Evolutionary conservation across 129 eudicot genomes (phyloP).

Genomic region (Gnaphalium uliginosum): DNA sequence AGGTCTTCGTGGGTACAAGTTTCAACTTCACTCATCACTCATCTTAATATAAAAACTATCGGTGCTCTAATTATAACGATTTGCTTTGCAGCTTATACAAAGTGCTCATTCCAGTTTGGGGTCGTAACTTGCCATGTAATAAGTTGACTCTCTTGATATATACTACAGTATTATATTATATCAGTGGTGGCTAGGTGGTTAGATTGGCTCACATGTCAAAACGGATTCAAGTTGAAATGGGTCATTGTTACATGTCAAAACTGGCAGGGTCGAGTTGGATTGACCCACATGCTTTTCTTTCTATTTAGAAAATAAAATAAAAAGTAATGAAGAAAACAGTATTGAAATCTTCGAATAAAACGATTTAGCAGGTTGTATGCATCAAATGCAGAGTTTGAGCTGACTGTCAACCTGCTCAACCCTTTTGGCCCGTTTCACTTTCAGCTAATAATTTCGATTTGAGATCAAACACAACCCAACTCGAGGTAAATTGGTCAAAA

Average conservation of each 20-base stretch:
- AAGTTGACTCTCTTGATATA: not conserved
- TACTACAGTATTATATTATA: not conserved
- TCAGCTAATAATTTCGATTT: not conserved
- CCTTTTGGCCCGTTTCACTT: not conserved
- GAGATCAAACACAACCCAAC: not conserved
- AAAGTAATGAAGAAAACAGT: not conserved
- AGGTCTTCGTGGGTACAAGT: slow-evolving; percentile 56
- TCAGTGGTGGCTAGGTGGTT: not conserved
- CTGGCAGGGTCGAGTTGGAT: not conserved
- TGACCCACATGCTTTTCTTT: not conserved
- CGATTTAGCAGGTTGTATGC: not conserved
- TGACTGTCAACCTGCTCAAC: not conserved
- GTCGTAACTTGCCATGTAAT: slow-evolving; percentile 58
- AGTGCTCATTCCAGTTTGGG: slow-evolving; percentile 57
- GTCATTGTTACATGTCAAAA: not conserved
- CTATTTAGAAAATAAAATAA: not conserved
- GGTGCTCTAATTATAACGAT: not conserved
- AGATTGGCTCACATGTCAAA: not conserved
- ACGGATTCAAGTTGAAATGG: not conserved
- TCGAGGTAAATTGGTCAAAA: too few relatives aligned
- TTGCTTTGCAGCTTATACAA: slow-evolving; percentile 41
- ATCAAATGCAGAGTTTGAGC: not conserved
- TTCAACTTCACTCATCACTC: not conserved
- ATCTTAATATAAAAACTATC: not conserved
- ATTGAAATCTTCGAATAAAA: not conserved